phyloP scores from a whole-genome alignment of 2,329 filamentous ascomycete genomes.

The Zopfia rhizophila region DNA sequence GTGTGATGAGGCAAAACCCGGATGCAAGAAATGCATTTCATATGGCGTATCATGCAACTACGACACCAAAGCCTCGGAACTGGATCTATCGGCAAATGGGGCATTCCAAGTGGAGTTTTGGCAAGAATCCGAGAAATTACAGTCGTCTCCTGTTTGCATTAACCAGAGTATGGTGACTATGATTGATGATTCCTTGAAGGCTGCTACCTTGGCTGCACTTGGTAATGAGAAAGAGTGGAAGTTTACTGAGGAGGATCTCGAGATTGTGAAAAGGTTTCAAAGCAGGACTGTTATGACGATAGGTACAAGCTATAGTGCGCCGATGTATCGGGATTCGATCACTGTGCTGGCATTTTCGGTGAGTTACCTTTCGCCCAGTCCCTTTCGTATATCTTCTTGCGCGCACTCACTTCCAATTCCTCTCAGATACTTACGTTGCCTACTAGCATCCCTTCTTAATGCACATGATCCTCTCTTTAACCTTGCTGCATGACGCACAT shows the following conservation, averaged over 20 bases:
- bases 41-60: constrained; percentile 64
- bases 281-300: constrained; percentile 56
- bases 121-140: background rate
- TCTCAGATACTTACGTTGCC: background rate
- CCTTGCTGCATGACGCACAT: constrained; percentile 64
- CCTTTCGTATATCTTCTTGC: no score
- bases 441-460: constrained; percentile 63
- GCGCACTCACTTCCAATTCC: background rate
- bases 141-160: constrained; percentile 23
- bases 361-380: constrained; percentile 30
- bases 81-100: constrained; percentile 46
- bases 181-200: constrained; percentile 24
- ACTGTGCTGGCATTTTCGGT: constrained; percentile 55
- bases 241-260: constrained; percentile 31
- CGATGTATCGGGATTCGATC: constrained; percentile 50
- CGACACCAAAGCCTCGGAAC: constrained; percentile 39
- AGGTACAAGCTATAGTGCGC: constrained; percentile 42
- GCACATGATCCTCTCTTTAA: constrained; percentile 64
- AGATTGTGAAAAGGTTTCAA: constrained; percentile 56
- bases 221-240: constrained; percentile 16
- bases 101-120: constrained; percentile 35
- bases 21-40: constrained; percentile 60
- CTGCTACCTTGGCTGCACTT: background rate
- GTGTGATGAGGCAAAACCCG: constrained; percentile 66
- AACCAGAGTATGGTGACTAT: constrained; percentile 25